phyloP scores from a whole-genome alignment of 129 eudicot species.

The Flaveria ramosissima region DNA sequence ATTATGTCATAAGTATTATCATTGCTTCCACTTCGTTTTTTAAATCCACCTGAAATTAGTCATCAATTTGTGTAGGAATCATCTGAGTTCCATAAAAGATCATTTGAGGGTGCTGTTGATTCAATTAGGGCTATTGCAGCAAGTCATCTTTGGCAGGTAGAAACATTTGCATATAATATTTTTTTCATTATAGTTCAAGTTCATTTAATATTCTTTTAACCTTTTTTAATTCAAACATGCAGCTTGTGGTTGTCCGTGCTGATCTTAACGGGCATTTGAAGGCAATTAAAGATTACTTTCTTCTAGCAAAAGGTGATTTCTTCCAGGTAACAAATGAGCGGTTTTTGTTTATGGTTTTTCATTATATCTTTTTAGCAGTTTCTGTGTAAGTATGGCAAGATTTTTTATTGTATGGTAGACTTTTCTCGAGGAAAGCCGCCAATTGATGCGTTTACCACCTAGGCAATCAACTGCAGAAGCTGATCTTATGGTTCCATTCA shows the following conservation, averaged over 20 bases:
- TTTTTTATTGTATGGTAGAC: conserved; percentile 48
- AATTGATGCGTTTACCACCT: conserved; percentile 95
- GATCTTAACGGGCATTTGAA: conserved; percentile 90
- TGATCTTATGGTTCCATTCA: conserved; percentile 98
- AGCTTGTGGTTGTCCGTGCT: conserved; percentile 99
- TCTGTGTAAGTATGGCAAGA: neutral
- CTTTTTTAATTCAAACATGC: conserved; percentile 32
- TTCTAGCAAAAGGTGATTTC: conserved; percentile 96
- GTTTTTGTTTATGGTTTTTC: neutral
- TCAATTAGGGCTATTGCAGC: conserved; percentile 92
- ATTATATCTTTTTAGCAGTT: neutral
- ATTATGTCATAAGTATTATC: conserved; percentile 5
- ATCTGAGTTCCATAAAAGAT: conserved; percentile 91
- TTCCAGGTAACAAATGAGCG: conserved; percentile 68
- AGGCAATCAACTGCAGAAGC: conserved; percentile 98
- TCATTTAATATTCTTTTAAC: neutral
- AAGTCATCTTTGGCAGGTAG: conserved; percentile 99
- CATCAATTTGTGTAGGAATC: conserved; percentile 59
- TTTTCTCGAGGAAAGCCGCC: conserved; percentile 96
- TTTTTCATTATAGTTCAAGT: neutral
- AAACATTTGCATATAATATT: conserved; percentile 4
- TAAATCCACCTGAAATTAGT: conserved; percentile 4
- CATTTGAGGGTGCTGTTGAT: conserved; percentile 85
- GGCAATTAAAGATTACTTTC: conserved; percentile 95
- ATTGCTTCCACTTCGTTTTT: neutral